Conservation (phyloP, 2,329 filamentous ascomycete species). For the Phyllosticta citribraziliensis region DNA sequence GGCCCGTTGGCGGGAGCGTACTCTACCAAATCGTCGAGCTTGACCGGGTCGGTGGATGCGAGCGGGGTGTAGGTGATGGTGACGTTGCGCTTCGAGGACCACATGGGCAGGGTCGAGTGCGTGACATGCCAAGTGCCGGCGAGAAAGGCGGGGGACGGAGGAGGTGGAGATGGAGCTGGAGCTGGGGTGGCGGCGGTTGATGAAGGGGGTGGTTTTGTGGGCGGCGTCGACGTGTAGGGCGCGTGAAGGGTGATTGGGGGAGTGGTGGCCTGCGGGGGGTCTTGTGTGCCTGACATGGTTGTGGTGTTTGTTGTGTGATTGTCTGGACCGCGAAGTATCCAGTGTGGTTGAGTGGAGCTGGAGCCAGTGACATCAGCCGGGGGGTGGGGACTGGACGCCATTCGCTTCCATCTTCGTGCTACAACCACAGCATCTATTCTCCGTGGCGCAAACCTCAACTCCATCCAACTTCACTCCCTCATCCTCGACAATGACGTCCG, state of each 20-base stretch:
- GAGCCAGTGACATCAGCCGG: neutral
- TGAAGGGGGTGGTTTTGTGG: neutral
- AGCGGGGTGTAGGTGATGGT: constrained; percentile 63
- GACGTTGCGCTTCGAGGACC: constrained; percentile 70
- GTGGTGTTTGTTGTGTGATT: neutral
- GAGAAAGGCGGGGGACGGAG: constrained; percentile 29
- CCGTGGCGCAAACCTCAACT: too few species aligned
- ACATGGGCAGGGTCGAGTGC: constrained; percentile 49
- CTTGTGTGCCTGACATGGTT: neutral
- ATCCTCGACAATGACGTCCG: neutral
- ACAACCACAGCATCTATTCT: neutral
- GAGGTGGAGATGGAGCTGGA: neutral
- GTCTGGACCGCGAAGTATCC: neutral
- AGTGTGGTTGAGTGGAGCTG: neutral
- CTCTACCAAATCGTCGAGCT: constrained; percentile 62
- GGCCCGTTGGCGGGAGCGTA: constrained; percentile 62
- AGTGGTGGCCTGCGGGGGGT: neutral
- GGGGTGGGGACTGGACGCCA: neutral
- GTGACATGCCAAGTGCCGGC: constrained; percentile 28
- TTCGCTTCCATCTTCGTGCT: neutral
- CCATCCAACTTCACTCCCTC: too few species aligned
- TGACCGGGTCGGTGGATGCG: constrained; percentile 17
- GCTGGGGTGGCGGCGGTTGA: neutral
- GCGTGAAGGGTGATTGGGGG: constrained; percentile 8
- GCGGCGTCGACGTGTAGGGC: constrained; percentile 2